Percentiles rank a stretch among this genome's conserved stretches.
These are phyloP conservation scores for Trichocomaceae sp. DNA, from an alignment of 2,329 filamentous ascomycete species.

Conservation along the genomic window DNA sequence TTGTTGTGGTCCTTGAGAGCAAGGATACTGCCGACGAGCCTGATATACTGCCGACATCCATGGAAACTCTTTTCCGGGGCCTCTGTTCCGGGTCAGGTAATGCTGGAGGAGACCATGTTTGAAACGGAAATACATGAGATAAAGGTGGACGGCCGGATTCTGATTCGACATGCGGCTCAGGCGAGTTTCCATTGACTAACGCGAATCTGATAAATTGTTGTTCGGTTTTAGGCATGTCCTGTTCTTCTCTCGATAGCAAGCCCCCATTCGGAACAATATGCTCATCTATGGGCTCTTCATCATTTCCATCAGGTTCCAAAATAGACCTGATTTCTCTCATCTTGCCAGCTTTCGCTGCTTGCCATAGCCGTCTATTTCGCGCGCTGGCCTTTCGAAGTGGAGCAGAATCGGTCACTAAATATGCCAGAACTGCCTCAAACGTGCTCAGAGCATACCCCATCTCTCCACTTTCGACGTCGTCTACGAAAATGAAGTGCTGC, in stretches of 20 bases:
- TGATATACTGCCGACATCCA: conserved; percentile 85
- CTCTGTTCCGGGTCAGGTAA: conserved; percentile 33
- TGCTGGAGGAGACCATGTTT: conserved; percentile 50
- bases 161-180: conserved; percentile 18
- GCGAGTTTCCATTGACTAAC: conserved; percentile 19
- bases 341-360: conserved; percentile 72
- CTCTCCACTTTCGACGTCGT: conserved; percentile 94
- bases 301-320: conserved; percentile 62
- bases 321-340: conserved; percentile 68
- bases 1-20: conserved; percentile 69
- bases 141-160: conserved; percentile 40
- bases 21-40: conserved; percentile 79
- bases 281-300: conserved; percentile 37
- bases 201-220: conserved; percentile 19
- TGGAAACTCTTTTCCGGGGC: conserved; percentile 70
- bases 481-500: conserved; percentile 94
- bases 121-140: conserved; percentile 87
- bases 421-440: conserved; percentile 86
- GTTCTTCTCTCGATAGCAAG: conserved; percentile 18
- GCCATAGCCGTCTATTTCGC: conserved; percentile 81
- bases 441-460: conserved; percentile 95
- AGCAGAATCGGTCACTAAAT: conserved; percentile 74
- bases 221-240: conserved; percentile 14
- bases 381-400: conserved; percentile 77
- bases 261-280: conserved; percentile 37